Evolutionary conservation across 768 basidiomycete genomes (phyloP).

Genomic region (Phanerochaete sordida): DNA sequence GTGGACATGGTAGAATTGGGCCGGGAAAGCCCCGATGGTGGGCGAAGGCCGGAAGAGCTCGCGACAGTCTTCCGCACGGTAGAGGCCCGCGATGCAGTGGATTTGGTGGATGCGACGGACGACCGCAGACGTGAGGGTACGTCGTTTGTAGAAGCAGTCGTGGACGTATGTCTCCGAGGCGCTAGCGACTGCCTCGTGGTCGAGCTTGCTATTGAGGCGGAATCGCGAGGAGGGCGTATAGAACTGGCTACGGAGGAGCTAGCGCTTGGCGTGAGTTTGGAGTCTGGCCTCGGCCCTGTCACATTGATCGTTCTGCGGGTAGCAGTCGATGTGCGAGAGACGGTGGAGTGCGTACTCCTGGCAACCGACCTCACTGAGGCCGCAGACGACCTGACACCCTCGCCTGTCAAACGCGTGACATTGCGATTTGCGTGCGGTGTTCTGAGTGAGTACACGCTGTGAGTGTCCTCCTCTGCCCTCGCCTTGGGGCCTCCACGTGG

Average conservation of each 20-base stretch:
- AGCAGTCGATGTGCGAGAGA: slow-evolving; percentile 28
- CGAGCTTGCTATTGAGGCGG: neutral
- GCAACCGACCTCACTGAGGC: slow-evolving; percentile 46
- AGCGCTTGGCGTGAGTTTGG: slow-evolving; percentile 59
- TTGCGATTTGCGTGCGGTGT: slow-evolving; percentile 38
- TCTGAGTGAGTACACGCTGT: slow-evolving; percentile 45
- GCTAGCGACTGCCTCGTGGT: neutral
- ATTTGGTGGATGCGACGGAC: slow-evolving; percentile 32
- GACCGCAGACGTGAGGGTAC: slow-evolving; percentile 19
- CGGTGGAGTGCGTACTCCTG: slow-evolving; percentile 35
- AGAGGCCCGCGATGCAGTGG: slow-evolving; percentile 33
- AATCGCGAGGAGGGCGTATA: slow-evolving; percentile 12
- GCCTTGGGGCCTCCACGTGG: slow-evolving; percentile 18
- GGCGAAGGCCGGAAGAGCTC: slow-evolving; percentile 24
- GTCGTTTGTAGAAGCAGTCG: slow-evolving; percentile 3
- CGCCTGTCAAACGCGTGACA: slow-evolving; percentile 18
- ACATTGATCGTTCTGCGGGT: slow-evolving; percentile 22
- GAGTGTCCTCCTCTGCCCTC: slow-evolving; percentile 34
- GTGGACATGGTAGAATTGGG: slow-evolving; percentile 21
- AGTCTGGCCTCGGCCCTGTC: slow-evolving; percentile 48
- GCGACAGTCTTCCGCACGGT: slow-evolving; percentile 32
- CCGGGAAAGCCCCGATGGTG: slow-evolving; percentile 22
- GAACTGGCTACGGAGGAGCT: slow-evolving; percentile 2
- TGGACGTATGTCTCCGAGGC: neutral
- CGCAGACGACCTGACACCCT: slow-evolving; percentile 26